Evolutionary conservation across 192 early-diverging fungal species (phyloP).

Genomic region (Coemansia sp.): DNA sequence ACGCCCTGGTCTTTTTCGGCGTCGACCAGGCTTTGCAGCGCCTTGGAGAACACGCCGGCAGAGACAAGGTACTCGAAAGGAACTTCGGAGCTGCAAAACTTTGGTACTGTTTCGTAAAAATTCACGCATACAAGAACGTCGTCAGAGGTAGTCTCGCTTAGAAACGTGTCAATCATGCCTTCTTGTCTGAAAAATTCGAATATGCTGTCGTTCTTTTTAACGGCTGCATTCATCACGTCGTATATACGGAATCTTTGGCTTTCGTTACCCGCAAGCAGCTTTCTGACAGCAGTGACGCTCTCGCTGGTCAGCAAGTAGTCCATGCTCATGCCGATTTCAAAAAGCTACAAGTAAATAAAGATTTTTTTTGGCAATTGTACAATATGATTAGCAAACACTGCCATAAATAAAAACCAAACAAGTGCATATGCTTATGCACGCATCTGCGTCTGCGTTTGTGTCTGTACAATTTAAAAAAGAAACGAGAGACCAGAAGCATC

Average conservation of each 20-base stretch:
- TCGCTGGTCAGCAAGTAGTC: conserved; percentile 38
- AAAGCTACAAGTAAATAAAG: conserved; percentile 18
- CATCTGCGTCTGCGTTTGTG: too few species aligned
- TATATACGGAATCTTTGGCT: conserved; percentile 50
- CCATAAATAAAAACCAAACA: too few species aligned
- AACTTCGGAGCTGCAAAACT: conserved; percentile 20
- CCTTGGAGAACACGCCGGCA: conserved; percentile 27
- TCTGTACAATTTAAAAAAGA: too few species aligned
- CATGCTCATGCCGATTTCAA: conserved; percentile 18
- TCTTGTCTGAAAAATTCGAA: conserved; percentile 40
- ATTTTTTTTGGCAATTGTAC: too few species aligned
- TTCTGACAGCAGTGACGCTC: conserved; percentile 16
- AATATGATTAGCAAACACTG: too few species aligned
- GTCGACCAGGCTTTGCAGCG: conserved; percentile 15
- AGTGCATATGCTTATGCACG: too few species aligned
- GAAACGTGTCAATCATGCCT: conserved; percentile 30
- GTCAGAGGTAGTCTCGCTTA: conserved; percentile 24
- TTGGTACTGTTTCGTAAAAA: conserved; percentile 40
- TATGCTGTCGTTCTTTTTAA: conserved; percentile 12
- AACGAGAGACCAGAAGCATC: too few species aligned
- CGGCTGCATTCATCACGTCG: conserved; percentile 36
- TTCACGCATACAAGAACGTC: conserved; percentile 45
- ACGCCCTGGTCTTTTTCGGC: conserved; percentile 17
- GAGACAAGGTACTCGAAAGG: conserved; percentile 29
- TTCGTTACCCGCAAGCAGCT: conserved; percentile 28